Percentiles rank a stretch among this genome's conserved stretches.
These are phyloP conservation scores for Vitis hybrid DNA, from an alignment of 177 flowering plant species.

Conservation along the genomic window DNA sequence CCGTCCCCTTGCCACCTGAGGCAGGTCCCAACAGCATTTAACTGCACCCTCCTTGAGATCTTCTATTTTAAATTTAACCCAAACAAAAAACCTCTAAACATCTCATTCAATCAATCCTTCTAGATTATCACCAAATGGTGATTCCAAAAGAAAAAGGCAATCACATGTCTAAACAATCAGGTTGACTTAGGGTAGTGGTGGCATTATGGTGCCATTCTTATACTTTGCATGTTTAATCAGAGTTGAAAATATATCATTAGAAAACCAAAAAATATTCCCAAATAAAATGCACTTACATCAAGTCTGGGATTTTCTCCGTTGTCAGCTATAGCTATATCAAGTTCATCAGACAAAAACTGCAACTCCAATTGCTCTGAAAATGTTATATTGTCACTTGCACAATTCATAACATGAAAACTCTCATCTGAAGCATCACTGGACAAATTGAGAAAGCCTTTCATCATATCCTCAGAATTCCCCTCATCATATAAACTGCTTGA, in stretches of 20 bases:
- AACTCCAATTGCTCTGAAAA: conserved; percentile 56
- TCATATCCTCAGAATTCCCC: conserved; percentile 29
- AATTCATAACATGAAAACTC: conserved; percentile 32
- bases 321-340: conserved; percentile 58
- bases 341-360: conserved; percentile 65
- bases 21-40: too few species aligned
- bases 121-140: background rate
- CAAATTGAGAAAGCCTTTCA: conserved; percentile 47
- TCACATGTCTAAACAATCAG: too few species aligned
- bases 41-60: background rate
- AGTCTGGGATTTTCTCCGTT: conserved; percentile 53
- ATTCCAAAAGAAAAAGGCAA: too few species aligned
- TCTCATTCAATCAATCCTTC: background rate
- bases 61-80: background rate
- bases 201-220: too few species aligned
- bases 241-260: background rate
- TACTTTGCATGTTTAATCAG: background rate
- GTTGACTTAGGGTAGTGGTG: too few species aligned
- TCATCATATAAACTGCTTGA: conserved; percentile 23
- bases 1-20: too few species aligned
- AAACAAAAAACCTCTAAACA: background rate
- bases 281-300: conserved; percentile 46
- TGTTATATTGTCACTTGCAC: conserved; percentile 27
- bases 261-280: background rate
- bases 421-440: conserved; percentile 38